Conservation (phyloP, 345 rosid genomes). For the Aegle marmelos region DNA sequence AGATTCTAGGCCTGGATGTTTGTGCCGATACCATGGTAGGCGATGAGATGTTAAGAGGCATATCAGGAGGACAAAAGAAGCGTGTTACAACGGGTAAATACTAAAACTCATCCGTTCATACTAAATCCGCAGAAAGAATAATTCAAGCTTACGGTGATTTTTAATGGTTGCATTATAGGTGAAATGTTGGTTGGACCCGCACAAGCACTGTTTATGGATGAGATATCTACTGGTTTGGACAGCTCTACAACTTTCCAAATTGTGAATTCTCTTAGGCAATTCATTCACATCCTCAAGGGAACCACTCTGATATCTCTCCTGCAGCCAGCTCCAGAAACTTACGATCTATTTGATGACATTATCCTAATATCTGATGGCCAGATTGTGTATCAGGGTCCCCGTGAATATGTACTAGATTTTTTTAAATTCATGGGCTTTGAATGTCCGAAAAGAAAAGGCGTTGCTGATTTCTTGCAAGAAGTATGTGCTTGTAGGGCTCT, state of each 20-base stretch:
- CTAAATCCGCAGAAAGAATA: background rate
- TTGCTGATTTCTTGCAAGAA: constrained; percentile 34
- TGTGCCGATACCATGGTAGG: constrained; percentile 67
- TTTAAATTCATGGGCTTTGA: constrained; percentile 25
- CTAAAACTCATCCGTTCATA: background rate
- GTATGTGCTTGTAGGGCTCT: background rate
- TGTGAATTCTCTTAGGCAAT: constrained; percentile 66
- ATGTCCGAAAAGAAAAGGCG: constrained; percentile 27
- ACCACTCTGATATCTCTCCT: constrained; percentile 73
- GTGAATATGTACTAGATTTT: constrained; percentile 23
- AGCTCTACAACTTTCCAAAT: constrained; percentile 79
- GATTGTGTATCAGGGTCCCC: constrained; percentile 18
- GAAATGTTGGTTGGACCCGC: constrained; percentile 76
- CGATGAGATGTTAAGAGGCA: constrained; percentile 55
- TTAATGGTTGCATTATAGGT: constrained; percentile 30
- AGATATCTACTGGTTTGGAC: constrained; percentile 77
- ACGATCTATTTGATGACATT: constrained; percentile 67
- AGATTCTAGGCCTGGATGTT: constrained; percentile 59
- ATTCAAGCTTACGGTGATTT: background rate
- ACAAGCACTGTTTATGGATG: constrained; percentile 60
- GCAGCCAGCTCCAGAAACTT: constrained; percentile 83
- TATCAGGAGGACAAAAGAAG: constrained; percentile 67
- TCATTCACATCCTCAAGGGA: constrained; percentile 53
- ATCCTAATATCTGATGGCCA: constrained; percentile 70
- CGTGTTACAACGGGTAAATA: constrained; percentile 60